Conservation (phyloP, 2,329 filamentous ascomycete genomes). For the Diplodia sapinea region DNA sequence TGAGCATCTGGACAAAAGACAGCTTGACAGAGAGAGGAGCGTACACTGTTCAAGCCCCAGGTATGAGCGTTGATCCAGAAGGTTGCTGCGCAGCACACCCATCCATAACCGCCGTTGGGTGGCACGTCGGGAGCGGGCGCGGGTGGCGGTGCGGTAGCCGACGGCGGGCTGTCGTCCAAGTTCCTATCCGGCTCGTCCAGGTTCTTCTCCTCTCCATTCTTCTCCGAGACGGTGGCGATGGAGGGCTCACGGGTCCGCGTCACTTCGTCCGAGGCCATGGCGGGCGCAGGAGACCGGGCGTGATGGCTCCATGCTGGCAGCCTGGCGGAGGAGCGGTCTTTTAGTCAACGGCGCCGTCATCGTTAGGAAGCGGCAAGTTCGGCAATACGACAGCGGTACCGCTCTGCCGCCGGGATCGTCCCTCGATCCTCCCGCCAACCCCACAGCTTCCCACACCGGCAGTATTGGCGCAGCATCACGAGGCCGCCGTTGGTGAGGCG, state of each 20-base stretch:
- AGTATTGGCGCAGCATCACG: constrained; percentile 6
- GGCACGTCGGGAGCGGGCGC: constrained; percentile 39
- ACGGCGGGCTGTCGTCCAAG: not conserved
- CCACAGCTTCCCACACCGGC: constrained; percentile 18
- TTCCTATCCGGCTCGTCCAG: constrained; percentile 18
- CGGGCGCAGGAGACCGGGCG: not conserved
- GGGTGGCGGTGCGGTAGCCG: not conserved
- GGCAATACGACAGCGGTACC: constrained; percentile 15
- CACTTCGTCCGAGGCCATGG: constrained; percentile 1
- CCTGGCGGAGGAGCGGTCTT: not conserved
- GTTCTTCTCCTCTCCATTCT: constrained; percentile 12
- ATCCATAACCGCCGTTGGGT: constrained; percentile 67
- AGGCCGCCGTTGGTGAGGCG: not conserved
- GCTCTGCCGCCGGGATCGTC: constrained; percentile 17
- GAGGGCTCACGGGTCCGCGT: constrained; percentile 14
- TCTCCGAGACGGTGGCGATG: not conserved
- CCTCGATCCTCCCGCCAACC: constrained; percentile 18
- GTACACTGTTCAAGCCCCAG: constrained; percentile 53
- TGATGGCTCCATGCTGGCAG: constrained; percentile 1
- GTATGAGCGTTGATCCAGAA: constrained; percentile 56
- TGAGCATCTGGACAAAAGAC: not conserved
- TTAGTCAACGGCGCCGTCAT: constrained; percentile 10
- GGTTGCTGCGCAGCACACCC: constrained; percentile 58
- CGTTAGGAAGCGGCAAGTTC: not conserved
- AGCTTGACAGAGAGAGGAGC: constrained; percentile 25